These are phyloP conservation scores for Solidago caesia DNA, from an alignment of 129 eudicot species.

Conservation along the genomic window DNA sequence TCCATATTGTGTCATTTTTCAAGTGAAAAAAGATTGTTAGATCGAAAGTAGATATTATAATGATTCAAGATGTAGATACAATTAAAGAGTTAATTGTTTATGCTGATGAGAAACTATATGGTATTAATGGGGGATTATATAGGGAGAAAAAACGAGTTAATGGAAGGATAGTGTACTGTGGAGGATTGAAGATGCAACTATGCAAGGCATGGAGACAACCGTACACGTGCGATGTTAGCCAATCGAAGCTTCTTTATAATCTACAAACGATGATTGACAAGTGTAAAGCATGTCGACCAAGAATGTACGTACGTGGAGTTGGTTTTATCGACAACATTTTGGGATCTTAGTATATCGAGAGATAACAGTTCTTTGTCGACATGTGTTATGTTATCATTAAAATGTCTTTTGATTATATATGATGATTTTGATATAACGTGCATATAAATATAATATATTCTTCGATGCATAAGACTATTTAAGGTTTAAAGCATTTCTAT, in stretches of 20 bases:
- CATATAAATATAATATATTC: too few relatives aligned
- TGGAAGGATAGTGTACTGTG: conserved; percentile 6
- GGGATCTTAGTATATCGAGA: background rate
- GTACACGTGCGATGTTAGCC: conserved; percentile 27
- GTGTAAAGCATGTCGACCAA: conserved; percentile 28
- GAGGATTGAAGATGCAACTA: conserved; percentile 24
- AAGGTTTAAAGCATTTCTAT: too few relatives aligned
- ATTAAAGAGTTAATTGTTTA: background rate
- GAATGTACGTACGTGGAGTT: conserved; percentile 11
- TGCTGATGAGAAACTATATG: conserved; percentile 30
- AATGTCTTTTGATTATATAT: too few relatives aligned
- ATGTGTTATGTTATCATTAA: too few relatives aligned
- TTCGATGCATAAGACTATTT: too few relatives aligned
- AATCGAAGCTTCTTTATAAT: background rate
- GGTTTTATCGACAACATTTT: conserved; percentile 21
- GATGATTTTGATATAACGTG: too few relatives aligned
- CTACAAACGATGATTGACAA: conserved; percentile 1
- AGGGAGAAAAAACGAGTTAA: background rate
- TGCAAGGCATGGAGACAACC: conserved; percentile 31
- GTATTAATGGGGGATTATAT: conserved; percentile 10
- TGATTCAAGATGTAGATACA: background rate
- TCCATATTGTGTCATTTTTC: conserved; percentile 34
- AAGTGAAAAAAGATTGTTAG: background rate
- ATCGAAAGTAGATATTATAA: background rate
- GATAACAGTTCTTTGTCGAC: too few relatives aligned